Evolutionary conservation across 257 asterid species (phyloP), one percentile per base, ranked within the genome.

Genomic region (Solanum stenotomum): DNA sequence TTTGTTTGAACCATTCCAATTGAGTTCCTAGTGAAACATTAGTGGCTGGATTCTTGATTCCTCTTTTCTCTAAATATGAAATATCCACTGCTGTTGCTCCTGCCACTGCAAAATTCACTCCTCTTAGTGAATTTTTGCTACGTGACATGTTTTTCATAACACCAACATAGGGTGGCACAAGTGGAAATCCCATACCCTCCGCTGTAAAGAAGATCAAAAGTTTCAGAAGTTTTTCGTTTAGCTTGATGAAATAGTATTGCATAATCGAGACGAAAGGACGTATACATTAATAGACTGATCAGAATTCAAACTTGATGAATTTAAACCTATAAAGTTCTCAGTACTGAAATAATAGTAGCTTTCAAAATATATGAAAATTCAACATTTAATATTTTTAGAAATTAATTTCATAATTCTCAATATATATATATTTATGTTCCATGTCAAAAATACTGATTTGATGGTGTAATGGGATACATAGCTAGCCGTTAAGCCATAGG

Each of bases 21-120:
- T 79, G 67, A 37, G 22, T 79, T 4, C 61, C 65, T 38, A 79
- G 15, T 10, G 75, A 87, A 10, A 63, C 77, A 87, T 81, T 67
- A 1, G 76, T 49, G 52, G 85, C 49, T 29, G 42, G 79, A 18
- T 87, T 38, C 34, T 42, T 38, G 1, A 59, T 34, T 87, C 76
- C 33, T 44, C 23, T 86, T n/a, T 85, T 34, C 77, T 40, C 38
- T 6, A 63, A 85, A 44, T 13, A 85, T 15, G 87, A 85, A 38
- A 65, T 63, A 42, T 85, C 87, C 11, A 85, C 38, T 1, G 87
- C 87, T 29, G 87, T 85, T 25, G 87, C 79, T 20, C 87, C 87
- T 6, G 87, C 87, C n/a, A 85, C 87, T 44, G 87, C 87, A 87
- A 90, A 88, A 86, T 90, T 90, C 56, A 90, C 89, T 6, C 92